Percentiles rank a stretch among this genome's conserved stretches.
These are phyloP conservation scores for Geotrichum restrictum DNA, from an alignment of 1,139 yeast genomes.

Conservation along the genomic window DNA sequence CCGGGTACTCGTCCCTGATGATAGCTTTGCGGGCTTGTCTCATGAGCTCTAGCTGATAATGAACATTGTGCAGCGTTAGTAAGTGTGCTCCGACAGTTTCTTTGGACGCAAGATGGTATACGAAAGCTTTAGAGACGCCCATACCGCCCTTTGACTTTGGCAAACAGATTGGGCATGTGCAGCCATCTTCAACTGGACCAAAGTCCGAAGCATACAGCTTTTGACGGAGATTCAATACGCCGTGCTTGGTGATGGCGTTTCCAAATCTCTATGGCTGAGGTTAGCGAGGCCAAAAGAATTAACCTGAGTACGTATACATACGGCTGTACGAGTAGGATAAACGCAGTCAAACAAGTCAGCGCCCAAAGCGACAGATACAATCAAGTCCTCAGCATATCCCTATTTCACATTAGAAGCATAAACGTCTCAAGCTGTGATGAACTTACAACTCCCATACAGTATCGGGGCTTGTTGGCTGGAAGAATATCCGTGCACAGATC, in stretches of 20 bases:
- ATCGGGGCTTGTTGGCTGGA: slow-evolving; percentile 44
- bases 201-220: slow-evolving; percentile 38
- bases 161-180: slow-evolving; percentile 43
- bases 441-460: slow-evolving; percentile 44
- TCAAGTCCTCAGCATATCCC: slow-evolving; percentile 47
- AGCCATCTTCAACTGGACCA: slow-evolving; percentile 41
- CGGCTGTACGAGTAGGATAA: slow-evolving; percentile 46
- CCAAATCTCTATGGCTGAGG: slow-evolving; percentile 38
- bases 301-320: slow-evolving; percentile 15
- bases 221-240: slow-evolving; percentile 40
- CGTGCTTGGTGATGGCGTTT: slow-evolving; percentile 43
- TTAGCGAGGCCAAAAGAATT: slow-evolving; percentile 2
- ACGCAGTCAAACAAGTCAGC: slow-evolving; percentile 48
- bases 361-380: slow-evolving; percentile 46
- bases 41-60: slow-evolving; percentile 45
- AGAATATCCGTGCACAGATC: slow-evolving; percentile 41
- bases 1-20: slow-evolving; percentile 40
- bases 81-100: slow-evolving; percentile 46
- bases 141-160: slow-evolving; percentile 37
- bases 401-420: slow-evolving; percentile 9
- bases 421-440: slow-evolving; percentile 3
- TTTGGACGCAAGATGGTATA: slow-evolving; percentile 40
- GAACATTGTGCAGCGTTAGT: slow-evolving; percentile 44
- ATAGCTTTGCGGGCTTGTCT: slow-evolving; percentile 41
- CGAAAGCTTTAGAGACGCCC: slow-evolving; percentile 41